phyloP scores from a whole-genome alignment of 2,329 filamentous ascomycete species.

The Lomentospora prolificans region DNA sequence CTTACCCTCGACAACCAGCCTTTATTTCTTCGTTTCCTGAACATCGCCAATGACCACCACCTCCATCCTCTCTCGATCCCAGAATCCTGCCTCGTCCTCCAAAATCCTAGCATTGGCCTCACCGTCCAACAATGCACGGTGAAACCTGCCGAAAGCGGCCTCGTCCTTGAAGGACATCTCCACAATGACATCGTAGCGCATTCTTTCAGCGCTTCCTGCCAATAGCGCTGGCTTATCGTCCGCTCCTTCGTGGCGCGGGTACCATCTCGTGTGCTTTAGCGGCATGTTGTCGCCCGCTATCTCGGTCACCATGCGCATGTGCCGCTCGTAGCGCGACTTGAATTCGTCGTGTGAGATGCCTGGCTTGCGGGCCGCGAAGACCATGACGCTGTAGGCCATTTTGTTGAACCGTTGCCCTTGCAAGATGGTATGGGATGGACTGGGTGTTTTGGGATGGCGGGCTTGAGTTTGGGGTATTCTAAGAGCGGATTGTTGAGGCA shows the following conservation, averaged over 20 bases:
- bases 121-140: background rate
- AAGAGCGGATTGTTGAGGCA: too few species aligned
- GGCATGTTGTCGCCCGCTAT: slow-evolving; percentile 8
- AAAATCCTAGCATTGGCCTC: slow-evolving; percentile 5
- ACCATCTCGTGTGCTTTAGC: slow-evolving; percentile 8
- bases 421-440: background rate
- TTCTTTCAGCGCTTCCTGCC: slow-evolving; percentile 5
- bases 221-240: slow-evolving; percentile 4
- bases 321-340: slow-evolving; percentile 9
- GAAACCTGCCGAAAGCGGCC: background rate
- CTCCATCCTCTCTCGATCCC: slow-evolving; percentile 9
- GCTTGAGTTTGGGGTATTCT: too few species aligned
- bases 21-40: slow-evolving; percentile 10
- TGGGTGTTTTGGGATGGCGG: background rate
- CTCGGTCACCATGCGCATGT: slow-evolving; percentile 5
- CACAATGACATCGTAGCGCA: slow-evolving; percentile 8
- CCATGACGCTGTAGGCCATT: slow-evolving; percentile 8
- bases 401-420: background rate
- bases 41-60: slow-evolving; percentile 6
- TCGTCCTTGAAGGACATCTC: slow-evolving; percentile 7
- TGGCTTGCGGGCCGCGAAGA: slow-evolving; percentile 6
- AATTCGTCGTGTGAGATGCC: slow-evolving; percentile 9
- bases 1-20: too few species aligned
- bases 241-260: slow-evolving; percentile 3
- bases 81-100: slow-evolving; percentile 9